Evolutionary conservation across 2,329 filamentous ascomycete genomes (phyloP).

Genomic region (Amylocarpus encephaloides): DNA sequence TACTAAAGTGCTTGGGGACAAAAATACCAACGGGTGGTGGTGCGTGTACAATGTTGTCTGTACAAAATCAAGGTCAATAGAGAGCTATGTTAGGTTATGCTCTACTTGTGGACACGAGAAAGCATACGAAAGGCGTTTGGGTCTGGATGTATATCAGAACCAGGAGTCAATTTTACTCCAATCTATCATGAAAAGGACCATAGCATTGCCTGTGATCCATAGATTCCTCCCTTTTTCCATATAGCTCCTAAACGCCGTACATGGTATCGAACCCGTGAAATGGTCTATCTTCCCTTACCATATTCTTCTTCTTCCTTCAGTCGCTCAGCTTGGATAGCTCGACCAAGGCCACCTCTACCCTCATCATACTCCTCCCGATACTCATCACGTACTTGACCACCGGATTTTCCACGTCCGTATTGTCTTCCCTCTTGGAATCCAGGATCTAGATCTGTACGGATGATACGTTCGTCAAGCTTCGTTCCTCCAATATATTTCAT

Average conservation of each 20-base stretch:
- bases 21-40: no score
- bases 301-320: constrained; percentile 54
- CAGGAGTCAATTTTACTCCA: not conserved
- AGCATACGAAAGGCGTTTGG: constrained; percentile 1
- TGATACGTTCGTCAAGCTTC: constrained; percentile 95
- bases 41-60: not conserved
- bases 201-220: constrained; percentile 4
- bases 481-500: constrained; percentile 98
- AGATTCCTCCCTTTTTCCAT: constrained; percentile 15
- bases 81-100: not conserved
- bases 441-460: constrained; percentile 89
- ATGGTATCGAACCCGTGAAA: not conserved
- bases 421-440: constrained; percentile 94
- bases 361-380: constrained; percentile 97
- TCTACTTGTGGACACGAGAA: not conserved
- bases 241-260: constrained; percentile 18
- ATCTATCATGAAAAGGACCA: not conserved
- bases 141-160: not conserved
- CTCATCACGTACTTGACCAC: constrained; percentile 94
- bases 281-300: constrained; percentile 45
- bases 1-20: constrained; percentile 47
- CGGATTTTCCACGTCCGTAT: constrained; percentile 91
- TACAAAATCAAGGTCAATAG: not conserved
- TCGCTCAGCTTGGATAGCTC: constrained; percentile 63
- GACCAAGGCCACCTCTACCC: constrained; percentile 81